A percentile compares a stretch with the other conserved stretches of the same genome.
Conservation (phyloP, 148 eudicot genomes). For the Rhododendron ovatum region DNA sequence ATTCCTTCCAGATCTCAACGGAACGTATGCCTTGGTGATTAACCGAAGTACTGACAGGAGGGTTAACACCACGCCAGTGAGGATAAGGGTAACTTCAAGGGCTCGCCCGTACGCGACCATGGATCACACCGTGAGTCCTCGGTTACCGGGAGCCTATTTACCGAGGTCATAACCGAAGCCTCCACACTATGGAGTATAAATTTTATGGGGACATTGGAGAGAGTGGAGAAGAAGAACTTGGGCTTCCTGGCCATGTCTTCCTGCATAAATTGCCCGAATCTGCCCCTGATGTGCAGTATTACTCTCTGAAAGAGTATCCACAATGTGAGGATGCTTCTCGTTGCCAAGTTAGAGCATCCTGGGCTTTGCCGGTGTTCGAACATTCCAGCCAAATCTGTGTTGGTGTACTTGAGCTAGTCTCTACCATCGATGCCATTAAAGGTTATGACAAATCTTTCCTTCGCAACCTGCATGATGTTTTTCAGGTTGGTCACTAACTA, state of each 20-base stretch:
- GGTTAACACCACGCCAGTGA: too few relatives aligned
- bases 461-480: neutral
- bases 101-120: too few relatives aligned
- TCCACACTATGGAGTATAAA: neutral
- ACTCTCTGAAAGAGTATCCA: neutral
- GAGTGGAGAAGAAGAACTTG: neutral
- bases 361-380: neutral
- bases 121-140: too few relatives aligned
- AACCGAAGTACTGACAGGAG: too few relatives aligned
- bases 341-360: neutral
- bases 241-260: neutral
- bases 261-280: neutral
- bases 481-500: neutral
- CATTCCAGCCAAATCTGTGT: neutral
- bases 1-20: too few relatives aligned
- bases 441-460: neutral
- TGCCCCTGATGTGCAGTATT: neutral
- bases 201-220: neutral
- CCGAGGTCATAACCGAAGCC: too few relatives aligned
- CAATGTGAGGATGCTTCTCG: neutral
- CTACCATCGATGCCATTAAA: neutral
- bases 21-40: too few relatives aligned
- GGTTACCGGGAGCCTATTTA: too few relatives aligned
- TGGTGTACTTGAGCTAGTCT: conserved; percentile 1
- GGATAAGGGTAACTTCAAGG: too few relatives aligned